These are phyloP conservation scores for Cyclostephanos tholiformis DNA, from an alignment of 108 stramenopile species.

Conservation along the genomic window DNA sequence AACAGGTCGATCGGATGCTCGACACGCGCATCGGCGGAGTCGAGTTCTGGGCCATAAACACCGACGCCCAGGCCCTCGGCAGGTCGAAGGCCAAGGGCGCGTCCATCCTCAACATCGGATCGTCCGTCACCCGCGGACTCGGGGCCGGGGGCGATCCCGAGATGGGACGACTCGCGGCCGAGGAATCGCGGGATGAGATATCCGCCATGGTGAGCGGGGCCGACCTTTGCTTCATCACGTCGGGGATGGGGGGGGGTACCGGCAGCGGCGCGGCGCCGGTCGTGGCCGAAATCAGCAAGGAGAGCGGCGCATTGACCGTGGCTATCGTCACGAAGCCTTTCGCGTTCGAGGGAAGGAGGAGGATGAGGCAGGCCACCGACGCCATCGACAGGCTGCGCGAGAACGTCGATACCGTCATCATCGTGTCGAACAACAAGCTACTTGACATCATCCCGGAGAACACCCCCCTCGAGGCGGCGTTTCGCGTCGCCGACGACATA, in stretches of 20 bases:
- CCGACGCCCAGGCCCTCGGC: constrained; percentile 86
- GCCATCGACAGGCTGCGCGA: constrained; percentile 73
- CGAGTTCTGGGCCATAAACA: constrained; percentile 92
- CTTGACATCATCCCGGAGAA: constrained; percentile 92
- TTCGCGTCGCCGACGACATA: constrained; percentile 92
- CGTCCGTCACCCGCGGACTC: constrained; percentile 84
- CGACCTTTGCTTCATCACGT: constrained; percentile 88
- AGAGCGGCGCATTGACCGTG: constrained; percentile 79
- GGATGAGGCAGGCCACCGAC: constrained; percentile 86
- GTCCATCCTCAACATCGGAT: constrained; percentile 78
- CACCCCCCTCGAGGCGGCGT: constrained; percentile 87
- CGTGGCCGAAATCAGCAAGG: constrained; percentile 80
- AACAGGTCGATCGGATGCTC: constrained; percentile 86
- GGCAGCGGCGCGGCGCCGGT: constrained; percentile 87
- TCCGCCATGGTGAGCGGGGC: constrained; percentile 74
- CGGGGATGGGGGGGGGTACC: constrained; percentile 92
- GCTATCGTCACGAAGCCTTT: constrained; percentile 91
- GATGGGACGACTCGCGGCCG: constrained; percentile 81
- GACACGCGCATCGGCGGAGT: constrained; percentile 84
- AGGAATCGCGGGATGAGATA: constrained; percentile 79
- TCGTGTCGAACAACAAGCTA: constrained; percentile 92
- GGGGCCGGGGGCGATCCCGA: constrained; percentile 91
- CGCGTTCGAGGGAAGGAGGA: constrained; percentile 88
- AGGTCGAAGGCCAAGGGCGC: constrained; percentile 65
- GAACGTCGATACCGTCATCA: constrained; percentile 92